Evolutionary conservation across 1,139 yeast genomes (phyloP).

Genomic region (Kodamaea alishanica): DNA sequence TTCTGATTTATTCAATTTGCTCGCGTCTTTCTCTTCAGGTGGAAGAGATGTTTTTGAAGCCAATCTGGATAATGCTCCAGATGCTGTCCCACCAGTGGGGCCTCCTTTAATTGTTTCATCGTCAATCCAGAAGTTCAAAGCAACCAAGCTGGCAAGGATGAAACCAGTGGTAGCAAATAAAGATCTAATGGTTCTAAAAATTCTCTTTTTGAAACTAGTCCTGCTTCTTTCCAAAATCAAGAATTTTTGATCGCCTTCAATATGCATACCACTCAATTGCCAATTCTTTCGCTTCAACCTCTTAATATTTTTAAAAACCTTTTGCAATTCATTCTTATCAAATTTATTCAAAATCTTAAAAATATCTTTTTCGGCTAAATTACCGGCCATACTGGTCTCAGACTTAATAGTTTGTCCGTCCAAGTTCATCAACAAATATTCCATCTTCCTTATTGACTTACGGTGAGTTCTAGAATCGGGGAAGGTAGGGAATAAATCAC

Average conservation of each 20-base stretch:
- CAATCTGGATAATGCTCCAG: too few relatives aligned
- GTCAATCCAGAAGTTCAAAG: conserved; percentile 20
- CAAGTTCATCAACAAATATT: conserved; percentile 45
- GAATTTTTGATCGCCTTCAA: conserved; percentile 26
- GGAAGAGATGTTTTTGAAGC: too few relatives aligned
- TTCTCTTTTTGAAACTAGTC: conserved; percentile 5
- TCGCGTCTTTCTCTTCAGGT: too few relatives aligned
- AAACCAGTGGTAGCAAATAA: conserved; percentile 35
- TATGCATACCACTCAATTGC: conserved; percentile 42
- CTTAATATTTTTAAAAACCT: conserved; percentile 27
- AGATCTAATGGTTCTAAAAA: conserved; percentile 21
- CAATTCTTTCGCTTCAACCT: conserved; percentile 40
- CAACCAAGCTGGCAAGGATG: conserved; percentile 28
- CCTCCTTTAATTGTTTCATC: not conserved
- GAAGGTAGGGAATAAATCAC: not conserved
- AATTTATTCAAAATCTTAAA: conserved; percentile 43
- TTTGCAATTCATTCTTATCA: conserved; percentile 25
- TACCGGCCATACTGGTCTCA: conserved; percentile 40
- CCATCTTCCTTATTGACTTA: conserved; percentile 13
- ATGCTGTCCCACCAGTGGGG: too few relatives aligned
- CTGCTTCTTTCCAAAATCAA: conserved; percentile 31
- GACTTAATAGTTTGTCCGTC: conserved; percentile 40
- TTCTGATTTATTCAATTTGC: too few relatives aligned
- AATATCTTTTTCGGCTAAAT: conserved; percentile 40
- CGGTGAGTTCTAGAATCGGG: conserved; percentile 1